phyloP scores from a whole-genome alignment of 2,329 filamentous ascomycete genomes.

The Pleurostoma richardsiae region DNA sequence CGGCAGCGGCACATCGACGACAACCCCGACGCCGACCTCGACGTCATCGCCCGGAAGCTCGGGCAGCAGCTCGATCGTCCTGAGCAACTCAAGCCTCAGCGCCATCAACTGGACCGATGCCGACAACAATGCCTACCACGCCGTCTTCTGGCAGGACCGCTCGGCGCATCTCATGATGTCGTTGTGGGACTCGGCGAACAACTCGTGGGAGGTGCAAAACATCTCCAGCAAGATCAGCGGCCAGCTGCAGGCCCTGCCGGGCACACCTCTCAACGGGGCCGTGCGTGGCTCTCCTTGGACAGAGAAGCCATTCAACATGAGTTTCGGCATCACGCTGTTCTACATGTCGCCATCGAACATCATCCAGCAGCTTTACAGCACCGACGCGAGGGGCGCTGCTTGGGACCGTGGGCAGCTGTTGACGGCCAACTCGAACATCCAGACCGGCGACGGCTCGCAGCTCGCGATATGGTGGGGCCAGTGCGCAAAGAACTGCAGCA shows the following conservation, averaged over 20 bases:
- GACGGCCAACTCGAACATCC: not conserved
- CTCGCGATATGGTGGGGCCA: slow-evolving; percentile 2
- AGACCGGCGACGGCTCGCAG: slow-evolving; percentile 1
- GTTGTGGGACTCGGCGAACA: slow-evolving; percentile 3
- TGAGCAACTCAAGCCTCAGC: slow-evolving; percentile 1
- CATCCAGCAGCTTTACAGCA: slow-evolving; percentile 3
- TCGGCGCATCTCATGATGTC: slow-evolving; percentile 7
- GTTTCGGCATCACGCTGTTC: slow-evolving; percentile 4
- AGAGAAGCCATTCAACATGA: not conserved
- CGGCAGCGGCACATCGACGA: not conserved
- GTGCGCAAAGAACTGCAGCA: slow-evolving; percentile 3
- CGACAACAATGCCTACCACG: slow-evolving; percentile 3
- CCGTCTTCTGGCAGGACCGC: slow-evolving; percentile 9
- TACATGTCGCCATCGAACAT: not conserved
- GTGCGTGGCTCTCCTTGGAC: slow-evolving; percentile 3
- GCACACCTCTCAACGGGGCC: not conserved
- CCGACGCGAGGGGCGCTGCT: not conserved
- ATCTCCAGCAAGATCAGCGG: slow-evolving; percentile 6
- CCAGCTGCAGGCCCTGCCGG: not conserved
- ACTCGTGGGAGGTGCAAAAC: slow-evolving; percentile 5
- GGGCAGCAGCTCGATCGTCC: slow-evolving; percentile 2
- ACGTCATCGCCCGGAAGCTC: not conserved
- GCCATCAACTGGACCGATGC: slow-evolving; percentile 10
- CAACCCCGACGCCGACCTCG: not conserved
- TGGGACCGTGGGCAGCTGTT: slow-evolving; percentile 2